Evolutionary conservation across 2,329 filamentous ascomycete species (phyloP).

Genomic region (Leptographium lundbergii): DNA sequence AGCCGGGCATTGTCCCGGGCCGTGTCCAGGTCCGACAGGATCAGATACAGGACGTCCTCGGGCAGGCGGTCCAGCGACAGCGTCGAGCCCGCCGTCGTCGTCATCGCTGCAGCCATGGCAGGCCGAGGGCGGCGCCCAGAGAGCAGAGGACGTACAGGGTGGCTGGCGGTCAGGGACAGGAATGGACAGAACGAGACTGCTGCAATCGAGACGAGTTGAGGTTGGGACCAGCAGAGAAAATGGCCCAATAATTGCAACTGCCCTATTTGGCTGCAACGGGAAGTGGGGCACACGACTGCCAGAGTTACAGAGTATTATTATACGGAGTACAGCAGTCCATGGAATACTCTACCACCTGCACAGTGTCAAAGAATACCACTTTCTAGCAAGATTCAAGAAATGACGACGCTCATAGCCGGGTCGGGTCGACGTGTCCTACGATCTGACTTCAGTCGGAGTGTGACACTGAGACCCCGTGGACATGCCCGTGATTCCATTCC

Average conservation of each 20-base stretch:
- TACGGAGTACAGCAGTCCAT: too few relatives aligned
- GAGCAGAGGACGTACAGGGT: not conserved
- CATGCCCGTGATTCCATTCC: too few relatives aligned
- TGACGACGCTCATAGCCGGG: too few relatives aligned
- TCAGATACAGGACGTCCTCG: slow-evolving; percentile 36
- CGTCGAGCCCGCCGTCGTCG: not conserved
- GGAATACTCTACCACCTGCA: too few relatives aligned
- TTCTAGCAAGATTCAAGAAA: too few relatives aligned
- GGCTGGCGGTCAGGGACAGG: not conserved
- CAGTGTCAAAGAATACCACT: too few relatives aligned
- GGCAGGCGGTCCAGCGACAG: slow-evolving; percentile 28
- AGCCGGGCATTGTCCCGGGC: slow-evolving; percentile 34
- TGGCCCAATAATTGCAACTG: not conserved
- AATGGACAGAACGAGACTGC: not conserved
- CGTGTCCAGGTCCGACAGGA: slow-evolving; percentile 34
- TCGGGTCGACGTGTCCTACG: too few relatives aligned
- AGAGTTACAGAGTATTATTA: too few relatives aligned
- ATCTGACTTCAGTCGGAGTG: too few relatives aligned
- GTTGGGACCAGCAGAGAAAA: not conserved
- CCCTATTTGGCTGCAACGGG: not conserved
- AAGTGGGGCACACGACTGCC: not conserved
- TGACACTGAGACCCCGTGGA: too few relatives aligned
- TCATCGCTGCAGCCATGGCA: not conserved
- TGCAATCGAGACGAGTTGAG: not conserved
- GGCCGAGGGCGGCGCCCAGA: not conserved